A percentile compares a stretch with the other conserved stretches of the same genome.
Evolutionary conservation across 768 basidiomycete species (phyloP).

Genomic region (Kwoniella bestiolae): DNA sequence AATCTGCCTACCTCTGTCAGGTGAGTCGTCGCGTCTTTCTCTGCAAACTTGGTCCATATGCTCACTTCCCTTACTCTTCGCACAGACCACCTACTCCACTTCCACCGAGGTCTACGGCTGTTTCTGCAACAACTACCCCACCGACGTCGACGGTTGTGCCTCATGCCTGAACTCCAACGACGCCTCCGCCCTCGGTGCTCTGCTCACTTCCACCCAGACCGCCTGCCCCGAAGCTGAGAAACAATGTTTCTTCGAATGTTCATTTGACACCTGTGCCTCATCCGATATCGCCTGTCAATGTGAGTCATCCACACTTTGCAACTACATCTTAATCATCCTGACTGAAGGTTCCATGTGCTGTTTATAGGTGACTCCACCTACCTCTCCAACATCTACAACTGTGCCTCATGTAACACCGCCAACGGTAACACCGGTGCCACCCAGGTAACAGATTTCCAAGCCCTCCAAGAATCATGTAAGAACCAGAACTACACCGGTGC

Average conservation of each 20-base stretch:
- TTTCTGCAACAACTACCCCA: conserved; percentile 53
- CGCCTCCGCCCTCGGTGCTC: conserved; percentile 36
- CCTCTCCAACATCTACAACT: conserved; percentile 56
- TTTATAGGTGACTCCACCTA: conserved; percentile 38
- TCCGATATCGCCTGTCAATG: conserved; percentile 56
- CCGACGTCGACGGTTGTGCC: conserved; percentile 49
- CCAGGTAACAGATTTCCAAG: conserved; percentile 50
- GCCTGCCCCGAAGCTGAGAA: conserved; percentile 36
- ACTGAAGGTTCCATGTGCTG: background rate
- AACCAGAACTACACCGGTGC: conserved; percentile 55
- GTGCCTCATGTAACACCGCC: conserved; percentile 56
- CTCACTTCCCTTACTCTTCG: background rate
- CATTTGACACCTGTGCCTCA: conserved; percentile 47
- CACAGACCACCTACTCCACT: conserved; percentile 16
- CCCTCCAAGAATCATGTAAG: conserved; percentile 49
- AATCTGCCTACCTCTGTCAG: conserved; percentile 47
- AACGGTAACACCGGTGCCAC: conserved; percentile 55
- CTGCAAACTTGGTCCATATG: background rate
- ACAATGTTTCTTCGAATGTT: conserved; percentile 52
- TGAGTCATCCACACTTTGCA: conserved; percentile 13
- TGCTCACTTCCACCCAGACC: conserved; percentile 39
- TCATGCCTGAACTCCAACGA: conserved; percentile 50
- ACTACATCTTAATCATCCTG: background rate
- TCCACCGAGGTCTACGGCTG: conserved; percentile 50
- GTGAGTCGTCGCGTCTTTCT: conserved; percentile 30